Evolutionary conservation across 2,329 filamentous ascomycete genomes (phyloP).

Genomic region (Ceratocystis albifundus): DNA sequence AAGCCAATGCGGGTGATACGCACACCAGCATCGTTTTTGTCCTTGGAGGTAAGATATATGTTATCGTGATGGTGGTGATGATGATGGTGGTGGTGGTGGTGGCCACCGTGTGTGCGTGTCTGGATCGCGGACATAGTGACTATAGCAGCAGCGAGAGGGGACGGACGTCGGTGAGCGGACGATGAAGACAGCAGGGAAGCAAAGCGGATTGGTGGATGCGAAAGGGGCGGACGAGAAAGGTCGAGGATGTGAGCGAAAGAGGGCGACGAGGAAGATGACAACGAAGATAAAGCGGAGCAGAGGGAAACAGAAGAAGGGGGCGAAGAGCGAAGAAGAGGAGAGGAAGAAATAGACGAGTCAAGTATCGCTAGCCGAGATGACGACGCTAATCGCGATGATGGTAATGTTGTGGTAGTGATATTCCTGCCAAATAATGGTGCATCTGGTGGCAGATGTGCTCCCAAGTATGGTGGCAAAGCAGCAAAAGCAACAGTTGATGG

Average conservation of each 20-base stretch:
- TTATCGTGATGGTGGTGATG: slow-evolving; percentile 86
- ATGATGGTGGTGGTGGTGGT: slow-evolving; percentile 41
- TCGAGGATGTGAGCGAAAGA: slow-evolving; percentile 29
- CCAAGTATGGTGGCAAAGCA: not conserved
- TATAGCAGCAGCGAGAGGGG: slow-evolving; percentile 13
- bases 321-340: not conserved
- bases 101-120: slow-evolving; percentile 18
- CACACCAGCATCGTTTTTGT: slow-evolving; percentile 59
- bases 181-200: slow-evolving; percentile 14
- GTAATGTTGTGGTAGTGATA: slow-evolving; percentile 7
- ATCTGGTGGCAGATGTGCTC: not conserved
- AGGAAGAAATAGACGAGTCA: slow-evolving; percentile 4
- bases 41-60: slow-evolving; percentile 82
- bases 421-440: not conserved
- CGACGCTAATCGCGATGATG: slow-evolving; percentile 5
- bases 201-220: slow-evolving; percentile 9
- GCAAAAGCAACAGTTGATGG: not conserved
- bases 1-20: slow-evolving; percentile 45
- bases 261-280: not conserved
- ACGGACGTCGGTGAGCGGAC: slow-evolving; percentile 11
- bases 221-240: slow-evolving; percentile 24
- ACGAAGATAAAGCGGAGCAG: not conserved
- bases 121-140: slow-evolving; percentile 16
- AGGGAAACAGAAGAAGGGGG: slow-evolving; percentile 14
- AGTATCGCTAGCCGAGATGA: slow-evolving; percentile 14